phyloP scores from a whole-genome alignment of 169 alveolate species.

The Cryptosporidium ryanae region DNA sequence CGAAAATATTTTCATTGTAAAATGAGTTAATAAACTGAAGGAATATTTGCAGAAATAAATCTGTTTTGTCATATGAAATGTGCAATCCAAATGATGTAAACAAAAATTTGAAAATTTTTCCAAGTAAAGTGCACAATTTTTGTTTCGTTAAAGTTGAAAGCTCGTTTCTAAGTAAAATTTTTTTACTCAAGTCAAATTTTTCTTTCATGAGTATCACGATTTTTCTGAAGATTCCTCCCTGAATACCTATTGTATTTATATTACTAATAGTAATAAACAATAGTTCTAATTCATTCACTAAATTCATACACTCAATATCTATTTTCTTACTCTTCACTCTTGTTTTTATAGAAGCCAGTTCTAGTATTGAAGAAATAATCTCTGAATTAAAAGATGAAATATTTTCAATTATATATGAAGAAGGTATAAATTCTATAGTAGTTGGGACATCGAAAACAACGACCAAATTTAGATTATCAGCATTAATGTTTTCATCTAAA shows the following conservation, averaged over 20 bases:
- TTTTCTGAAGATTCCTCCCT: not conserved
- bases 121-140: not conserved
- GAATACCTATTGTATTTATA: not conserved
- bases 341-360: conserved; percentile 1
- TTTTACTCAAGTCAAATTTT: conserved; percentile 10
- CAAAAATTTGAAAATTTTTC: conserved; percentile 25
- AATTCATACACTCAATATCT: not conserved
- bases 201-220: not conserved
- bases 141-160: not conserved
- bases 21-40: conserved; percentile 10
- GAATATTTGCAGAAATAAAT: conserved; percentile 6
- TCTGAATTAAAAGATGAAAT: not conserved
- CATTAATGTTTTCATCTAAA: not conserved
- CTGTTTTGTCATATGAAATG: conserved; percentile 13
- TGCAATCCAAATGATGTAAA: conserved; percentile 30
- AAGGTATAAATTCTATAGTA: too few species aligned
- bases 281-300: conserved; percentile 25
- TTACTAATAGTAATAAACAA: conserved; percentile 8
- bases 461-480: not conserved
- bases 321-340: not conserved
- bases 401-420: not conserved
- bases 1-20: conserved; percentile 2
- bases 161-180: not conserved
- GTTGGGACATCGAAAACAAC: not conserved
- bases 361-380: not conserved